Evolutionary conservation across 31 red algal genomes (phyloP).

Genomic region (Bonnemaisonia californica): DNA sequence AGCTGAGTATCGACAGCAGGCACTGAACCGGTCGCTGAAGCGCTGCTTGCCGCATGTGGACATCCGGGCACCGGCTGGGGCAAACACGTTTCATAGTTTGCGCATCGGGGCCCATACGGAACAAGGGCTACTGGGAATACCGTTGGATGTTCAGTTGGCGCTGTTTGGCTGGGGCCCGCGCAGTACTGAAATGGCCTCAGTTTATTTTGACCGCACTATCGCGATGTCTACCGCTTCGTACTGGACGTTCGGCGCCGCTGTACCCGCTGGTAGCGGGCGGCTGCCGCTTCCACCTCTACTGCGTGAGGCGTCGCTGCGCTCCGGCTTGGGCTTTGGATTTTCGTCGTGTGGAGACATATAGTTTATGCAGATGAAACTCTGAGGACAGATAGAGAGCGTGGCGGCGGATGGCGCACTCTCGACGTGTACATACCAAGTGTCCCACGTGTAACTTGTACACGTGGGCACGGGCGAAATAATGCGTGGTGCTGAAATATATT

Average conservation of each 20-base stretch:
- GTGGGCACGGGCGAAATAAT: background rate
- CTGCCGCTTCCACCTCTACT: background rate
- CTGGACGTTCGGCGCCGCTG: background rate
- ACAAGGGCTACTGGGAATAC: background rate
- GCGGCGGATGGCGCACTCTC: no score
- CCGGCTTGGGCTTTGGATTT: background rate
- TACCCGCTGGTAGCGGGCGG: no score
- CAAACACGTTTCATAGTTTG: background rate
- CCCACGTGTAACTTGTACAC: background rate
- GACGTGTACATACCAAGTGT: background rate
- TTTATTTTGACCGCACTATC: background rate
- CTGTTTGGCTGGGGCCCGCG: background rate
- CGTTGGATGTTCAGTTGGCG: background rate
- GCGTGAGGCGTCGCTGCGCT: slow-evolving; percentile 15
- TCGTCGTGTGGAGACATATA: background rate
- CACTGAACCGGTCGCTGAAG: background rate
- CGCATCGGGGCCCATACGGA: slow-evolving; percentile 2
- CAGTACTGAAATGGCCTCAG: background rate
- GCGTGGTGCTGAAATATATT: background rate
- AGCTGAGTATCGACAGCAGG: background rate
- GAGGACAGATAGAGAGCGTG: no score
- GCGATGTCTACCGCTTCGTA: background rate
- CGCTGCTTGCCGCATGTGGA: background rate
- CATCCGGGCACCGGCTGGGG: background rate
- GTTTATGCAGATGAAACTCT: slow-evolving; percentile 5